Evolutionary conservation across 768 basidiomycete genomes (phyloP).

Genomic region (Omphalotus guepiniiformis): DNA sequence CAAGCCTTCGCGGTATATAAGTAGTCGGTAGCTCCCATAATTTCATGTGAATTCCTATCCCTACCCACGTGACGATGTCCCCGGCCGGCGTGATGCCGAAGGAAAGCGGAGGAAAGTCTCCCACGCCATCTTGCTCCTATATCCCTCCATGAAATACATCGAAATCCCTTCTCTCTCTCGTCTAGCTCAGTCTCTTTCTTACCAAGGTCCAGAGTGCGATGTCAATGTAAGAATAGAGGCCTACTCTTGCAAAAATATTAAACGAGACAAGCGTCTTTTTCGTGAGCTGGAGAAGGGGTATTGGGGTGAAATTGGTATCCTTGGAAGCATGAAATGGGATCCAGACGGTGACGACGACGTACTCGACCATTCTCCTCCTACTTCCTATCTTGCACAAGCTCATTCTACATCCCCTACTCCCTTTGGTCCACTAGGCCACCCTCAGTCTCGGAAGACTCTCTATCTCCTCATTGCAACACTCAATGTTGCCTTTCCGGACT

Average conservation of each 20-base stretch:
- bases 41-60: too few relatives aligned
- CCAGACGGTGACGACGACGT: constrained; percentile 45
- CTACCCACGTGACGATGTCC: too few relatives aligned
- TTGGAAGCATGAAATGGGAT: constrained; percentile 2
- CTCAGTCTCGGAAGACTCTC: constrained; percentile 82
- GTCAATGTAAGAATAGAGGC: constrained; percentile 94
- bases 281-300: constrained; percentile 88
- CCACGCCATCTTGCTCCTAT: too few relatives aligned
- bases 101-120: too few relatives aligned
- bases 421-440: constrained; percentile 88
- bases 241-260: constrained; percentile 97
- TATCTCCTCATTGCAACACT: constrained; percentile 95
- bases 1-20: background rate
- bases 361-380: constrained; percentile 80
- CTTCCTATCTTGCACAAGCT: constrained; percentile 71
- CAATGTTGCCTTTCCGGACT: constrained; percentile 96
- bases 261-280: constrained; percentile 95
- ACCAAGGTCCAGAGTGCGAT: constrained; percentile 83
- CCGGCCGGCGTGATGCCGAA: too few relatives aligned
- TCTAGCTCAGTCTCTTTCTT: constrained; percentile 75
- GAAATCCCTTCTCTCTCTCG: constrained; percentile 75
- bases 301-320: constrained; percentile 36
- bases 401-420: constrained; percentile 74
- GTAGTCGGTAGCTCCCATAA: background rate
- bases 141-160: constrained; percentile 98